Evolutionary conservation across 2,329 filamentous ascomycete species (phyloP).

Genomic region (Pseudopyrenochaeta lycopersici): DNA sequence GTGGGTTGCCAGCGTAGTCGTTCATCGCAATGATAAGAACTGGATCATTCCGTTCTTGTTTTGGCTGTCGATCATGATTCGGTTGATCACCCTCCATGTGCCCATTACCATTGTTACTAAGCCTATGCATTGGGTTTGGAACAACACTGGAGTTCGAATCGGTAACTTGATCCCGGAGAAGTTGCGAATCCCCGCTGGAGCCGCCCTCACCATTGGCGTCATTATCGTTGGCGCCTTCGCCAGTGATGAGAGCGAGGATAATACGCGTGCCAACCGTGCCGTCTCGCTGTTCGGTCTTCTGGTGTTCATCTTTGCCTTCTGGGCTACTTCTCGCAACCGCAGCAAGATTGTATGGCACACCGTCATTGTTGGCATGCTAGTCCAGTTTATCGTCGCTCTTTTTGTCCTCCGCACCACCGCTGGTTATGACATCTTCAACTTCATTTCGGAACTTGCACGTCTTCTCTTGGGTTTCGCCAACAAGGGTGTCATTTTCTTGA

Average conservation of each 20-base stretch:
- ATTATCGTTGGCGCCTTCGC: conserved; percentile 82
- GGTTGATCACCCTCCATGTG: conserved; percentile 77
- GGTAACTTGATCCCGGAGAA: conserved; percentile 72
- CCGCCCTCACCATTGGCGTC: conserved; percentile 70
- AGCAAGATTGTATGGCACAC: conserved; percentile 61
- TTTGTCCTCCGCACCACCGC: conserved; percentile 84
- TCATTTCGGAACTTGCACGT: conserved; percentile 79
- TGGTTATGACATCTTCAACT: conserved; percentile 90
- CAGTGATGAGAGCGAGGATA: conserved; percentile 74
- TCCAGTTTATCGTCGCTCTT: conserved; percentile 86
- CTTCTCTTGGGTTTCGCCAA: conserved; percentile 78
- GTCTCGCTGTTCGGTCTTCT: conserved; percentile 81
- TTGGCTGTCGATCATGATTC: conserved; percentile 77
- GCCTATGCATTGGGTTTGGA: conserved; percentile 74
- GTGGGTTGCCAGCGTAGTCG: conserved; percentile 79
- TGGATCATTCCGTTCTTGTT: conserved; percentile 88
- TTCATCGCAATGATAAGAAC: conserved; percentile 76
- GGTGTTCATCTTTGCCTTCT: conserved; percentile 75
- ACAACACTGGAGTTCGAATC: conserved; percentile 67
- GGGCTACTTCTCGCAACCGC: conserved; percentile 74
- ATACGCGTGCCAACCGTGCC: conserved; percentile 81
- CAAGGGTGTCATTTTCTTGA: conserved; percentile 78
- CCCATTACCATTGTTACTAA: conserved; percentile 72
- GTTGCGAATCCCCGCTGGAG: conserved; percentile 70
- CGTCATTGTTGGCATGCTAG: conserved; percentile 85